Evolutionary conservation across 169 alveolate species (phyloP), one percentile per base, ranked within the genome.

Genomic region (Neospora caninum): DNA sequence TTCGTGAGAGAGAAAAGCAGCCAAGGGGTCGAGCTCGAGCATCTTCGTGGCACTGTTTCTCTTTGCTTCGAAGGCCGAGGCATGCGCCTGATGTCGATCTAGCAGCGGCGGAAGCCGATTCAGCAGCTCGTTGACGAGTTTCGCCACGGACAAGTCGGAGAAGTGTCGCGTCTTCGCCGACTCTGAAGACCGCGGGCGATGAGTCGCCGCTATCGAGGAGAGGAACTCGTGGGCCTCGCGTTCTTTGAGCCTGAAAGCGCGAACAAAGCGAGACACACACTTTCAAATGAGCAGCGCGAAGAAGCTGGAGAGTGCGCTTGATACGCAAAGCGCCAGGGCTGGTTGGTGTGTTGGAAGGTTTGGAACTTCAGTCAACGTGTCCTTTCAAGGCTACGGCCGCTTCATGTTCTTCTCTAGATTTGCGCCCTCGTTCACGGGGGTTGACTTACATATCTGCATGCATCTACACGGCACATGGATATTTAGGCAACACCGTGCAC

Each of bases 1-100:
- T 53, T 92, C 95, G 70, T 91, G 92, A 18, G 87, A 58, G 38
- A 92, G 92, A 78, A 92, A 92, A 43, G 42, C 49, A 42, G 58
- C n/a, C 45, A 92, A 70, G n/a, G 95, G 95, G 20, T 70, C n/a
- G 29, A 91, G 67, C 83, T 80, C 94, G 58, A n/a, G 34, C 45
- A 49, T 67, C 67, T 80, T 88, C n/a, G 83, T 91, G 31, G 54
- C 91, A 2, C 67, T 13, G 86, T 80, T 78, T 91, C 54, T 42
- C 69, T 39, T 53, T 27, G 45, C 49, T 45, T 80, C 69, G 49
- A 91, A 80, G 67, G 39, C 83, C 34, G 53, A 41, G 38, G 36
- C 39, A 43, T 34, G 41, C 29, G 86, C 82, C 22, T 36, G 39
- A 13, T 78, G 91, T 20, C 22, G 20, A 27, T 88, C 82, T 20